Evolutionary conservation across 2,329 filamentous ascomycete species (phyloP).

Genomic region (Penicillium griseofulvum): DNA sequence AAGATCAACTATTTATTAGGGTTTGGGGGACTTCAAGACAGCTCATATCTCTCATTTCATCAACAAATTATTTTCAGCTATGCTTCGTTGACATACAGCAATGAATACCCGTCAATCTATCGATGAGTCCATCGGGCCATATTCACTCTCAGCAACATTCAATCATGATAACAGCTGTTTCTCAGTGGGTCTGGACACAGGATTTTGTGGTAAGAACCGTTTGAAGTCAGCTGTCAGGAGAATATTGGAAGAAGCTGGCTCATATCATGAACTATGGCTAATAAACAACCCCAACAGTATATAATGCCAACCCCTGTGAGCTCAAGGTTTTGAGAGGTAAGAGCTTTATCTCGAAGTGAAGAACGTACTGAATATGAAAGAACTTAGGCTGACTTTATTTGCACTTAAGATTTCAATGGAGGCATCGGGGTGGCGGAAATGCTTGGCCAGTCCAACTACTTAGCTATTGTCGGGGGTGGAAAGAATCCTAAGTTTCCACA

Average conservation of each 20-base stretch:
- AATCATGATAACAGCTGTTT: constrained; percentile 85
- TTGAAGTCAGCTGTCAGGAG: not conserved
- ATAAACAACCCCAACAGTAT: constrained; percentile 53
- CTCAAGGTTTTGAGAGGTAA: constrained; percentile 63
- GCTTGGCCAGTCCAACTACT: constrained; percentile 81
- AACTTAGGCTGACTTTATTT: not conserved
- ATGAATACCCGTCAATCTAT: constrained; percentile 93
- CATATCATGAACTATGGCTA: constrained; percentile 11
- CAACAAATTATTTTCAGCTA: not conserved
- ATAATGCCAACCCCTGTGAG: constrained; percentile 69
- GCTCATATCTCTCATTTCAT: not conserved
- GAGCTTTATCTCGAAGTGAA: not conserved
- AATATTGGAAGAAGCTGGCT: not conserved
- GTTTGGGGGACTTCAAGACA: not conserved
- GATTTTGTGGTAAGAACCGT: constrained; percentile 69
- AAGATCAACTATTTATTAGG: not conserved
- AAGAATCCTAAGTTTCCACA: constrained; percentile 79
- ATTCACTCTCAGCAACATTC: constrained; percentile 79
- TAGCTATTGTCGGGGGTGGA: constrained; percentile 86
- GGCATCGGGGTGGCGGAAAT: constrained; percentile 81
- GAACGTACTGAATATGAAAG: not conserved
- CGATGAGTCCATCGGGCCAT: constrained; percentile 69
- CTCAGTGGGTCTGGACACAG: constrained; percentile 78
- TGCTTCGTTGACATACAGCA: constrained; percentile 20
- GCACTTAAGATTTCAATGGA: constrained; percentile 67